Evolutionary conservation across 2,329 filamentous ascomycete species (phyloP).

Genomic region (Colletotrichum magnum): DNA sequence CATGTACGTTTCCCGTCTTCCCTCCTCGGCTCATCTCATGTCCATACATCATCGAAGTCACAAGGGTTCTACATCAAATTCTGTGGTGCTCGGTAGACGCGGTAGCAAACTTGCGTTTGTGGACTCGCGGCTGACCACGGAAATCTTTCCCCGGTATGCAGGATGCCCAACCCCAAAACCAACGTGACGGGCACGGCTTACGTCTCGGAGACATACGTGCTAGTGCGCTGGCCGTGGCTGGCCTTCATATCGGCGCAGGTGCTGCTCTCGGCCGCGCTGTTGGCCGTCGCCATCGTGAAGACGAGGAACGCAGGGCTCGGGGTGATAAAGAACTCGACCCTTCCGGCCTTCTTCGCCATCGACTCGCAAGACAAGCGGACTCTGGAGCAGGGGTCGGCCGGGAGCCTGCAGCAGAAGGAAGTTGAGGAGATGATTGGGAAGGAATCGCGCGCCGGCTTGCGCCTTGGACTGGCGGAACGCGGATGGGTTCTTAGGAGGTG

Average conservation of each 20-base stretch:
- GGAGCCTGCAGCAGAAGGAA: not conserved
- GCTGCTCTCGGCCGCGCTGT: conserved; percentile 30
- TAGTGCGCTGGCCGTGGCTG: conserved; percentile 42
- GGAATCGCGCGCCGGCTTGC: not conserved
- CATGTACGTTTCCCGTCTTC: too few relatives aligned
- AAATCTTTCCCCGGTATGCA: not conserved
- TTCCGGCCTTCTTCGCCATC: not conserved
- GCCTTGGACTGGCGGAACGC: not conserved
- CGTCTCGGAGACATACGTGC: conserved; percentile 32
- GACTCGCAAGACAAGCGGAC: too few relatives aligned
- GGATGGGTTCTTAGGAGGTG: not conserved
- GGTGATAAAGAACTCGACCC: conserved; percentile 39
- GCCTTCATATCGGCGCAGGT: conserved; percentile 40
- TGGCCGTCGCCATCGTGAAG: conserved; percentile 31
- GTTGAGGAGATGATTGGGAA: not conserved
- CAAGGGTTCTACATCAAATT: too few relatives aligned
- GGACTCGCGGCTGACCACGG: too few relatives aligned
- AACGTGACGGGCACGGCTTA: not conserved
- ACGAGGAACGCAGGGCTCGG: conserved; percentile 33
- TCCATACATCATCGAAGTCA: too few relatives aligned
- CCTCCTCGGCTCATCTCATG: too few relatives aligned
- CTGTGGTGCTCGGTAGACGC: too few relatives aligned
- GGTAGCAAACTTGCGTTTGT: too few relatives aligned
- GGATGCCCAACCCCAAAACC: not conserved
- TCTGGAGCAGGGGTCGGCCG: too few relatives aligned